phyloP scores from a whole-genome alignment of 352 stramenopile species.

The Globisporangium takayamanum region DNA sequence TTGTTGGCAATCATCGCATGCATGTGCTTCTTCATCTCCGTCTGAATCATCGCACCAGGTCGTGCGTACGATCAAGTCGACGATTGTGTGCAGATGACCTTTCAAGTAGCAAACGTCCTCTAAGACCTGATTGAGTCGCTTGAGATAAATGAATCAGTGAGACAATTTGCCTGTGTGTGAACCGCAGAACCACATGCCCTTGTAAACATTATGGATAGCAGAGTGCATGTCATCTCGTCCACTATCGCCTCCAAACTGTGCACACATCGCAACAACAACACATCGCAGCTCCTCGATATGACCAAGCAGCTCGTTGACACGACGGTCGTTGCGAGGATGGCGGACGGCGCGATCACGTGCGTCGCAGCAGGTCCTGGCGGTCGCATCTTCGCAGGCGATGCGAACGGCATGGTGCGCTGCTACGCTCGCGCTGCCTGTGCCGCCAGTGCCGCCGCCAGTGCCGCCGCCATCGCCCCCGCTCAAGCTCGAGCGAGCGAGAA shows the following conservation, averaged over 20 bases:
- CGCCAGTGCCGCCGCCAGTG: too few species aligned
- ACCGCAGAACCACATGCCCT: background rate
- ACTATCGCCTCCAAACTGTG: background rate
- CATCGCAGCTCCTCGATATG: background rate
- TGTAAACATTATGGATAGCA: too few species aligned
- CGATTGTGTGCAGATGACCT: too few species aligned
- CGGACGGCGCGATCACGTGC: conserved; percentile 9
- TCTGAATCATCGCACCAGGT: too few species aligned
- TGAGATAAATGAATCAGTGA: too few species aligned
- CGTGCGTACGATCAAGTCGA: too few species aligned
- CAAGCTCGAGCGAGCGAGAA: background rate
- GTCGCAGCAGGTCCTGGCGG: background rate
- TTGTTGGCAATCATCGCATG: too few species aligned
- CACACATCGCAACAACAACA: background rate
- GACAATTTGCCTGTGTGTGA: background rate
- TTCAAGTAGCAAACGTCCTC: too few species aligned
- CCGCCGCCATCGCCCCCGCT: background rate
- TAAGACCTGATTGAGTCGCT: too few species aligned
- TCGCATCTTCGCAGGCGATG: conserved; percentile 14
- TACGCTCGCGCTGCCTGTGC: background rate
- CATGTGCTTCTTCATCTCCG: too few species aligned
- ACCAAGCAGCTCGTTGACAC: background rate
- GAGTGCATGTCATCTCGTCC: background rate
- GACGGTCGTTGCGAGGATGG: background rate
- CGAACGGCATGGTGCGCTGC: conserved; percentile 12